Evolutionary conservation across 2,329 filamentous ascomycete species (phyloP).

Genomic region (Pezizomycotina sp.): DNA sequence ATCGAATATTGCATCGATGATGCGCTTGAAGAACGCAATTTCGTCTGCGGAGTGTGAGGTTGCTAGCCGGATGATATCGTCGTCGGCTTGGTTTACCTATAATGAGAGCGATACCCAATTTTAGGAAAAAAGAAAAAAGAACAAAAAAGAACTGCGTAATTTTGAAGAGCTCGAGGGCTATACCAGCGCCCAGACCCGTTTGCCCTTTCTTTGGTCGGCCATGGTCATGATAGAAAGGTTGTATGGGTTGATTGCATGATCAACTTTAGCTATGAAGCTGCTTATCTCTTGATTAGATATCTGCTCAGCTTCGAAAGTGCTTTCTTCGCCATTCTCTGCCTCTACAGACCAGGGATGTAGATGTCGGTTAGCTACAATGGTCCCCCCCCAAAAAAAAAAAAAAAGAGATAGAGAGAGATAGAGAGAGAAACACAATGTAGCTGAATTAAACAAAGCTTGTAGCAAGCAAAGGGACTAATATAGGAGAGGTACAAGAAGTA

Average conservation of each 20-base stretch:
- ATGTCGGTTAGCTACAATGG: neutral
- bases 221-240: slow-evolving; percentile 75
- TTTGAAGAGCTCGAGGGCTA: neutral
- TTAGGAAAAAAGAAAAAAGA: neutral
- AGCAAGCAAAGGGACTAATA: no score
- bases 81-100: slow-evolving; percentile 66
- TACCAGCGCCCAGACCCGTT: slow-evolving; percentile 28
- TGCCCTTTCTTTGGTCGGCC: slow-evolving; percentile 53
- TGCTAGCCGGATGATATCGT: slow-evolving; percentile 70
- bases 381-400: neutral
- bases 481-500: no score
- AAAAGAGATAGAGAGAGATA: neutral
- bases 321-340: no score
- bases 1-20: slow-evolving; percentile 86
- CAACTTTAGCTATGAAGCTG: no score
- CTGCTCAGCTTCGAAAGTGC: no score
- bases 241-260: slow-evolving; percentile 56
- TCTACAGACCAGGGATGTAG: no score
- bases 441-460: no score
- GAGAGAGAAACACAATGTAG: no score
- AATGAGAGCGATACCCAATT: slow-evolving; percentile 2
- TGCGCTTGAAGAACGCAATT: slow-evolving; percentile 71
- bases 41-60: slow-evolving; percentile 69
- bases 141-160: slow-evolving; percentile 39
- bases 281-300: no score